Evolutionary conservation across 306 rosid genomes (phyloP).

Genomic region (Castanopsis chinensis): DNA sequence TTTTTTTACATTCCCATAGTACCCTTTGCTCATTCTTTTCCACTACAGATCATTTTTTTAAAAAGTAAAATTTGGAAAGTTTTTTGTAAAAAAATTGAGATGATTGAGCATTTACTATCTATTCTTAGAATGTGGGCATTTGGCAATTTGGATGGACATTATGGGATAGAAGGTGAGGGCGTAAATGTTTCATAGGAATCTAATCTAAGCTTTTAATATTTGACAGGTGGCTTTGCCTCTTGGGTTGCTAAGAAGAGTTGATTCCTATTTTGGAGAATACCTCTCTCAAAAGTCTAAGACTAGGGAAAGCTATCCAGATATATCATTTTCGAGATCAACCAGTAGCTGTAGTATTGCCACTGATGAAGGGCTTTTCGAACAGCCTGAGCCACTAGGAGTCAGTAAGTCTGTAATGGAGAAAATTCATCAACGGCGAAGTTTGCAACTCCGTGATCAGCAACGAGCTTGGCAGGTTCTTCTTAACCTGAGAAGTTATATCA

Average conservation of each 20-base stretch:
- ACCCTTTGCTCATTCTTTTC: not conserved
- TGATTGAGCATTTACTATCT: not conserved
- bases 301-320: slow-evolving; percentile 50
- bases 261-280: slow-evolving; percentile 55
- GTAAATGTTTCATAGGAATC: slow-evolving; percentile 2
- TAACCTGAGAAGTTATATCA: not conserved
- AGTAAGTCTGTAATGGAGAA: slow-evolving; percentile 61
- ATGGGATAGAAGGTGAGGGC: not conserved
- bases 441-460: slow-evolving; percentile 67
- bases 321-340: slow-evolving; percentile 59
- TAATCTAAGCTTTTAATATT: slow-evolving; percentile 36
- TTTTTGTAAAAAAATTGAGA: not conserved
- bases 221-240: slow-evolving; percentile 75
- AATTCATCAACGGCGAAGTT: slow-evolving; percentile 52
- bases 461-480: slow-evolving; percentile 79
- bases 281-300: slow-evolving; percentile 55
- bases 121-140: not conserved
- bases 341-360: slow-evolving; percentile 64
- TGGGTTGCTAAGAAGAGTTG: slow-evolving; percentile 57
- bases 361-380: slow-evolving; percentile 90
- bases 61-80: not conserved
- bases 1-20: no score
- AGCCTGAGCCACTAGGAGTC: slow-evolving; percentile 63
- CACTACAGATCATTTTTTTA: not conserved
- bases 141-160: not conserved